Base-by-base conservation (phyloP, 192 early-diverging fungal genomes). In the Backusella psychrophila region DNA sequence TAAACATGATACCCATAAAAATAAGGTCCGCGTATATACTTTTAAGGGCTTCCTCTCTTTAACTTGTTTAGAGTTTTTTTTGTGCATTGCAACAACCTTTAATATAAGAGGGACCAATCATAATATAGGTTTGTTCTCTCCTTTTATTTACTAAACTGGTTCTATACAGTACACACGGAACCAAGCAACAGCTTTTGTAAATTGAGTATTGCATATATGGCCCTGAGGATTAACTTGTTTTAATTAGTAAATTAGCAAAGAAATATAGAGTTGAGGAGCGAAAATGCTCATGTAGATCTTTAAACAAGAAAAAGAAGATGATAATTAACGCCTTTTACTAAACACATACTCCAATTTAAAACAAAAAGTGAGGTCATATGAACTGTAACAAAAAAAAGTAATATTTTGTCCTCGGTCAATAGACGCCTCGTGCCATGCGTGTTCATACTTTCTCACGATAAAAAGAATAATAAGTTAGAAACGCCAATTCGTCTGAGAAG, bases 51-150 rank as follows among this genome's bases (percentile, higher is more conserved):
- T 56, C n/a, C n/a, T 21, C 7, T 56, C 21, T 21, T 56, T 56
- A 56, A n/a, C 53, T 21, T 56, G 33, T 6, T 21, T 56, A 21
- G 19, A n/a, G 7, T 4, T 56, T 21, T 21, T 56, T 21, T 21
- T 21, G n/a, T 26, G 21, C n/a, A 56, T 56, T 56, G 19, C 53
- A 56, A 56, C n/a, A 56, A 8, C n/a, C 53, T 56, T 56, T 21
- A 56, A 56, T 56, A 56, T 56, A 56, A 56, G 53, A n/a, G 21
- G n/a, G 53, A 56, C 53, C 53, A 56, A 56, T 56, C 53, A 56
- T 9, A n/a, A 1, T 21, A 26, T 21, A 56, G n/a, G 2, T 56
- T 21, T 23, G 7, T 7, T 56, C 53, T 21, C 53, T 56, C 53
- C n/a, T 56, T 56, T 56, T 56, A 56, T 56, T 56, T 56, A 56